Conservation (phyloP, 331 rosid genomes). For the Rhamnella rubrinervis region DNA sequence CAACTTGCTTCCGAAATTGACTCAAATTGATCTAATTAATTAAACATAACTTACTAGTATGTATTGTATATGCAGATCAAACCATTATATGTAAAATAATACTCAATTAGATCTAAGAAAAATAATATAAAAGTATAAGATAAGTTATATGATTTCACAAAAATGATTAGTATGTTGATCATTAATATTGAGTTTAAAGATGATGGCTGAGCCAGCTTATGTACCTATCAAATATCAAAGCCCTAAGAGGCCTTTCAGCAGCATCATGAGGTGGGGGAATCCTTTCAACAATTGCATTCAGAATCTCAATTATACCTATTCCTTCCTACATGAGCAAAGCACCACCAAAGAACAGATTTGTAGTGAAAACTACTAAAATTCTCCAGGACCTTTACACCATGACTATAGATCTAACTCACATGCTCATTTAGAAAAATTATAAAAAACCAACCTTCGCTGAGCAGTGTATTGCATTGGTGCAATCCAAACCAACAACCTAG, state of each 20-base stretch:
- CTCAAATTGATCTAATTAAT: too few relatives aligned
- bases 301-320: conserved; percentile 75
- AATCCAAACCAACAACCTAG: conserved; percentile 84
- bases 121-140: too few relatives aligned
- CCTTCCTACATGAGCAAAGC: conserved; percentile 63
- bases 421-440: conserved; percentile 11
- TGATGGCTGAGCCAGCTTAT: conserved; percentile 5
- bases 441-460: conserved; percentile 78
- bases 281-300: conserved; percentile 71
- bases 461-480: conserved; percentile 82
- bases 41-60: too few relatives aligned
- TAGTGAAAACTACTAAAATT: not conserved
- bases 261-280: conserved; percentile 79
- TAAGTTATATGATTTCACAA: not conserved
- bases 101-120: too few relatives aligned
- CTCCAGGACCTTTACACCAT: not conserved
- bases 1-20: too few relatives aligned
- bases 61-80: too few relatives aligned
- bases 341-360: not conserved
- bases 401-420: conserved; percentile 2
- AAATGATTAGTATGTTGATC: not conserved
- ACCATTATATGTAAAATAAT: too few relatives aligned
- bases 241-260: conserved; percentile 66
- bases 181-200: not conserved
- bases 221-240: conserved; percentile 90